Base-by-base conservation (phyloP, 192 early-diverging fungal genomes). In the Coemansia sp. region DNA sequence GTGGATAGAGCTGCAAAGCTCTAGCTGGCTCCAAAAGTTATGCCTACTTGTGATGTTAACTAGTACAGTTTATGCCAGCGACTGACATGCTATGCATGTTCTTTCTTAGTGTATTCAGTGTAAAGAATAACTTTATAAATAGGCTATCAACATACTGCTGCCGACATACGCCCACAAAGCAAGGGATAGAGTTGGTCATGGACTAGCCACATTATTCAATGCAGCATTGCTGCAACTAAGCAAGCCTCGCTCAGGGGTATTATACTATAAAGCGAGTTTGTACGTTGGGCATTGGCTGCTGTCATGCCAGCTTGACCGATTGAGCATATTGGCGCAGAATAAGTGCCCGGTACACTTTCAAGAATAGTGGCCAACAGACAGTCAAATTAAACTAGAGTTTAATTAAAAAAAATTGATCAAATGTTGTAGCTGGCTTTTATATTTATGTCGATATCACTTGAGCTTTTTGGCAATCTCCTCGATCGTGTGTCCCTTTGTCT, bases 401-500 rank as follows among this genome's bases (percentile, higher is more conserved):
- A 27, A 27, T 27, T 27, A 27, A 27, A 27, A 27, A 27, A 27
- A 27, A 2, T 27, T 27, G 27, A 27, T 27, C 27, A 27, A 27
- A 27, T 27, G 27, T 2, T 27, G 27, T 27, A 27, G 27, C 2
- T 27, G 27, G 27, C 27, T 27, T 27, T 27, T 27, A 27, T 27
- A 27, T 27, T 27, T 27, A 27, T 27, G 27, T 27, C 27, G 27
- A 27, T 50, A 7, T n/a, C 57, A 70, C 21, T 64, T 71, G 57
- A 83, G 38, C 46, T 63, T 39, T 29, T 62, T 59, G 32, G 69
- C 68, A 64, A 77, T 83, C 32, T 84, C 75, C 50, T 84, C 77
- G 46, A 84, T 79, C 39, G 74, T 75, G 44, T 67, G 67, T 2
- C 82, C 82, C 45, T 76, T 75, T 37, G 82, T 84, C 64, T 84